A percentile compares a stretch with the other conserved stretches of the same genome.
Conservation (phyloP, 75 land plant species). For the Adiantum capillusveneris region DNA sequence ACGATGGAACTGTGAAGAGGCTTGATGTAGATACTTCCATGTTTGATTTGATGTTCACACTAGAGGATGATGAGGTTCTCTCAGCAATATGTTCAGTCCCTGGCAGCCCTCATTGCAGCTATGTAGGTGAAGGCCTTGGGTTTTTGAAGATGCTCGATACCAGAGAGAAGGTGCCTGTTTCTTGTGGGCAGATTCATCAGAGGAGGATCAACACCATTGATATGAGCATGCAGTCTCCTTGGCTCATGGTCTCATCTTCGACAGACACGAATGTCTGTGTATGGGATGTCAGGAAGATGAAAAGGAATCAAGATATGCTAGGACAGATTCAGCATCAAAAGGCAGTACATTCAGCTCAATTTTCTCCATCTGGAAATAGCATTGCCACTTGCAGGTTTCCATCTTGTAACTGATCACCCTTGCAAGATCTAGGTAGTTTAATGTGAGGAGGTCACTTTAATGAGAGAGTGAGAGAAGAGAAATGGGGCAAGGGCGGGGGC, state of each 20-base stretch:
- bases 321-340: slow-evolving; percentile 37
- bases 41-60: slow-evolving; percentile 41
- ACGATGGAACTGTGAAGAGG: slow-evolving; percentile 53
- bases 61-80: slow-evolving; percentile 19
- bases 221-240: slow-evolving; percentile 31
- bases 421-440: neutral
- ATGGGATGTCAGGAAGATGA: slow-evolving; percentile 71
- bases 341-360: slow-evolving; percentile 75
- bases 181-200: slow-evolving; percentile 32
- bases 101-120: slow-evolving; percentile 17
- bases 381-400: slow-evolving; percentile 72
- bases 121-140: slow-evolving; percentile 49
- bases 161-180: slow-evolving; percentile 24
- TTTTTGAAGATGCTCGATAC: slow-evolving; percentile 43
- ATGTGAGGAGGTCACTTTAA: no score
- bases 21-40: slow-evolving; percentile 66
- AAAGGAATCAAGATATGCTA: slow-evolving; percentile 11
- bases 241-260: slow-evolving; percentile 61
- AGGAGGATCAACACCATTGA: slow-evolving; percentile 59
- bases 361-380: slow-evolving; percentile 64
- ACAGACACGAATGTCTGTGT: slow-evolving; percentile 60
- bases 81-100: slow-evolving; percentile 42
- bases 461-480: no score
- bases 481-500: no score
- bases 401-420: neutral